Conservation (phyloP, 768 basidiomycete species). For the Kwoniella sp. region DNA sequence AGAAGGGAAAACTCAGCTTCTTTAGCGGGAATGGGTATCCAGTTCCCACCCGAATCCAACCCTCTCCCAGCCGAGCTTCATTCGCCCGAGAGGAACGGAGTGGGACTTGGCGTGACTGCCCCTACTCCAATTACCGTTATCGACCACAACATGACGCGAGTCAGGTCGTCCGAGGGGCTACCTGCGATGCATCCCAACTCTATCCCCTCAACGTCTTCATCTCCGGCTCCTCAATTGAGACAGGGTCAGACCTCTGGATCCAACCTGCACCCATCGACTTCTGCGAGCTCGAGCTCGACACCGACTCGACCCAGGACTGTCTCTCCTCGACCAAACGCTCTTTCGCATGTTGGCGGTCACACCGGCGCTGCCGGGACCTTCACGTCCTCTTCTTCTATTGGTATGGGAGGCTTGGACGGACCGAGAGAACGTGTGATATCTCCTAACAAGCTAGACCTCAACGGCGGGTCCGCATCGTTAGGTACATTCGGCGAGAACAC, state of each 20-base stretch:
- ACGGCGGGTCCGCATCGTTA: not conserved
- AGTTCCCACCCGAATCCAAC: constrained; percentile 21
- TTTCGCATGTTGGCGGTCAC: not conserved
- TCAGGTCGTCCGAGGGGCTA: not conserved
- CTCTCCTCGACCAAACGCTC: constrained; percentile 14
- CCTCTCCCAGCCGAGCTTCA: constrained; percentile 18
- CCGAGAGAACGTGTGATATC: constrained; percentile 21
- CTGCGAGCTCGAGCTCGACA: not conserved
- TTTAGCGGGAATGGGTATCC: constrained; percentile 20
- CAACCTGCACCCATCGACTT: constrained; percentile 2
- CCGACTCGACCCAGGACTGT: constrained; percentile 22
- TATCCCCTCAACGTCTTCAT: not conserved
- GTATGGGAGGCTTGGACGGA: constrained; percentile 4
- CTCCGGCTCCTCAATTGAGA: not conserved
- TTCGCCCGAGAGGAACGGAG: not conserved
- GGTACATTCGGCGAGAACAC: constrained; percentile 1
- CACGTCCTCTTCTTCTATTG: constrained; percentile 13
- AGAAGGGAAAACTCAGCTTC: not conserved
- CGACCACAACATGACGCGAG: not conserved
- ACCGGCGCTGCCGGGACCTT: constrained; percentile 9
- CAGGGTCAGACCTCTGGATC: constrained; percentile 11
- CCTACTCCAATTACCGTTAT: not conserved
- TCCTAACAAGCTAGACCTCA: constrained; percentile 16
- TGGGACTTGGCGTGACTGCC: not conserved
- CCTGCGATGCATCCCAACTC: not conserved